Base-by-base conservation (phyloP, 2,329 filamentous ascomycete genomes). In the Verticillium nonalfalfae region DNA sequence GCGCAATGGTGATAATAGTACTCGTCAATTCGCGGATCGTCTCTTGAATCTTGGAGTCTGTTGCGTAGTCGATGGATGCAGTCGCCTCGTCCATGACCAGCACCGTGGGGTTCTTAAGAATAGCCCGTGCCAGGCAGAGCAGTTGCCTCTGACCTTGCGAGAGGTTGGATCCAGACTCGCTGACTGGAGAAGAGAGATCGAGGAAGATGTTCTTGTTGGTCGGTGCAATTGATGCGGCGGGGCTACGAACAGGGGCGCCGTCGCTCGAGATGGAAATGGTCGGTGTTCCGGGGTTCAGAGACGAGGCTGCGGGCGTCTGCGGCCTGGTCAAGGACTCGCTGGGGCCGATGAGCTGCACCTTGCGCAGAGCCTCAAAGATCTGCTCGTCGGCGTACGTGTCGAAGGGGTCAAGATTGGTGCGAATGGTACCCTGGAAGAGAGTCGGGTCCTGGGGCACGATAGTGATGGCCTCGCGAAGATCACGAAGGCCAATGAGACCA, bases 41-140 rank as follows among this genome's bases (percentile, higher is more conserved):
- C 69, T 91, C 92, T 76, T 99, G 95, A 67, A 99, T 98, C 78
- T 97, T 97, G 58, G 89, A 83, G 70, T 99, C 95, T 1, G 95
- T 99, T 5, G 88, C 90, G 75, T 98, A 98, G 77, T 99, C 95
- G 70, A 99, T 98, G 0, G 91, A 96, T 0, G 95, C 95, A 0
- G 95, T 99, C 0, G 95, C 95, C 79, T 99, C 95, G 75, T 99
- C 95, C 95, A 99, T 98, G 71, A 99, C 89, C n/a, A 99, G 81
- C 1, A 99, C 93, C 66, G 90, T 93, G 0, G 95, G 93, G 38
- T 86, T 85, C 76, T 96, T 97, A 65, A 99, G 88, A 67, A 99
- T 86, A 0, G 95, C 95, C 60, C 95, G 89, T 0, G 94, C 95
- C 10, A 99, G 86, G 72, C 95, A 99, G 61, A 99, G 81, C 10